Evolutionary conservation across 768 basidiomycete genomes (phyloP).

Genomic region (Tricholoma furcatifolium): DNA sequence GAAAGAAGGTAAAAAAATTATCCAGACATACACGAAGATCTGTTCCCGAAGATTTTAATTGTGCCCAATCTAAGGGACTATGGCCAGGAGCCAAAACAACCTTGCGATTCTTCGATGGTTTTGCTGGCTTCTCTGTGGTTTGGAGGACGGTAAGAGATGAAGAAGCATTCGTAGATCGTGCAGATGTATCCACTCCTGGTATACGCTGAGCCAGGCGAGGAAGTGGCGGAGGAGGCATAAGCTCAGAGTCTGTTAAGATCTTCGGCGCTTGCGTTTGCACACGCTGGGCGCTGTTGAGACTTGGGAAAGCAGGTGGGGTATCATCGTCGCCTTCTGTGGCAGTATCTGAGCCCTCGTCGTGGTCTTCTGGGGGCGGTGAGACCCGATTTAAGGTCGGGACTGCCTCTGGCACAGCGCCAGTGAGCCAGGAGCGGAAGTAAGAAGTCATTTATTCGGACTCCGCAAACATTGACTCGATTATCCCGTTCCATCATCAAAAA

Average conservation of each 20-base stretch:
- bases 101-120: conserved; percentile 64
- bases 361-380: conserved; percentile 44
- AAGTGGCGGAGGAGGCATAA: conserved; percentile 56
- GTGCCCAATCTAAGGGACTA: conserved; percentile 93
- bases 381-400: conserved; percentile 34
- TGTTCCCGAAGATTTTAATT: conserved; percentile 74
- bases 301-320: conserved; percentile 72
- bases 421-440: conserved; percentile 61
- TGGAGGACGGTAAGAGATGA: conserved; percentile 57
- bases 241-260: conserved; percentile 43
- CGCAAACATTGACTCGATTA: background rate
- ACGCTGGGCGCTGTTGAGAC: conserved; percentile 70
- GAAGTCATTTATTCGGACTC: conserved; percentile 43
- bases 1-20: background rate
- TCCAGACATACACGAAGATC: conserved; percentile 66
- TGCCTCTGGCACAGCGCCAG: conserved; percentile 29
- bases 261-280: conserved; percentile 30
- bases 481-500: too few species aligned
- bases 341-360: conserved; percentile 33
- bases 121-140: conserved; percentile 58
- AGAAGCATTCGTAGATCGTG: conserved; percentile 21
- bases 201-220: conserved; percentile 41
- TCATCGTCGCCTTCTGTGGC: conserved; percentile 47
- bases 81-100: conserved; percentile 90
- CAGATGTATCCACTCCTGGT: conserved; percentile 32